phyloP scores from a whole-genome alignment of 495 filamentous ascomycete genomes.

The Pyrenula aspistea region DNA sequence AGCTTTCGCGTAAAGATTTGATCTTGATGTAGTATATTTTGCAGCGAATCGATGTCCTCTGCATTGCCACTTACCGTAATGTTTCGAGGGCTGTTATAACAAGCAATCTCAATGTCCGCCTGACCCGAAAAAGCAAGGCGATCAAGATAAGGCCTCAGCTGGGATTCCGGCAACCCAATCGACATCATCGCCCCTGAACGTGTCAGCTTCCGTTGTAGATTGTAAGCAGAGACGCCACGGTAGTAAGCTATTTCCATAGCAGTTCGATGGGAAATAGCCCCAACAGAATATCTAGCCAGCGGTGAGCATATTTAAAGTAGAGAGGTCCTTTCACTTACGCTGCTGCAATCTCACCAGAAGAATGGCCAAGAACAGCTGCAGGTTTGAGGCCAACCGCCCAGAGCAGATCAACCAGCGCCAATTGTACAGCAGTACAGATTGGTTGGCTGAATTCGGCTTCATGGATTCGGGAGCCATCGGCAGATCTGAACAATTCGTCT shows the following conservation, averaged over 20 bases:
- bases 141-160: not conserved
- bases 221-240: constrained; percentile 8
- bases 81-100: constrained; percentile 19
- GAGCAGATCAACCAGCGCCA: constrained; percentile 6
- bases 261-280: too few relatives aligned
- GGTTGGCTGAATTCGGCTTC: constrained; percentile 2
- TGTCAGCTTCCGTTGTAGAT: constrained; percentile 1
- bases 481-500: not conserved
- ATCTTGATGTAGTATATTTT: constrained; percentile 9
- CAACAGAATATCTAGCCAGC: too few relatives aligned
- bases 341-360: constrained; percentile 43
- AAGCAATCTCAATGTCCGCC: constrained; percentile 8
- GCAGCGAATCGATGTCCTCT: constrained; percentile 23
- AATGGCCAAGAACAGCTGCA: constrained; percentile 27
- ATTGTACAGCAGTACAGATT: constrained; percentile 5
- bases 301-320: not conserved
- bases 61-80: constrained; percentile 22
- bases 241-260: constrained; percentile 14
- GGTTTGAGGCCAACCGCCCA: not conserved
- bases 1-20: constrained; percentile 10
- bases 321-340: constrained; percentile 41
- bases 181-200: constrained; percentile 7
- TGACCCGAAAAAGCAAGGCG: not conserved
- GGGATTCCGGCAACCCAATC: constrained; percentile 2
- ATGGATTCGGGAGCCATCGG: not conserved